Percentiles rank a stretch among this genome's conserved stretches.
phyloP scores from a whole-genome alignment of 2,329 filamentous ascomycete species.

The Didymellaceae sp. region DNA sequence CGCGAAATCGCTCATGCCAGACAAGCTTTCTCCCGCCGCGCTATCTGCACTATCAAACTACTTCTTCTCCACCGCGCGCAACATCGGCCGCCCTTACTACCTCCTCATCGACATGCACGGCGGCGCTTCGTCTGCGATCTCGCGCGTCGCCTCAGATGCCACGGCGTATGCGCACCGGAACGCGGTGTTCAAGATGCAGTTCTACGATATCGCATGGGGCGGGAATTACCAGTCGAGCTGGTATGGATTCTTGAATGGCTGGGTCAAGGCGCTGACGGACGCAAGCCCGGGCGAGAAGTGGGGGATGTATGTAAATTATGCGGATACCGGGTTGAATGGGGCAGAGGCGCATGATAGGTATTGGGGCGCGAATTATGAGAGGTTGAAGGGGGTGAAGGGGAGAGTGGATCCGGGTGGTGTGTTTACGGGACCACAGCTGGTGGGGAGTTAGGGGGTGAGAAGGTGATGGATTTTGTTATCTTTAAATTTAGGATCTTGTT shows the following conservation, averaged over 20 bases:
- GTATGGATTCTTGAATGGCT: background rate
- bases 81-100: background rate
- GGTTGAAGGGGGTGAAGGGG: background rate
- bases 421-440: background rate
- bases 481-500: too few relatives aligned
- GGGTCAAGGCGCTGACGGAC: background rate
- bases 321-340: background rate
- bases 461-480: too few relatives aligned
- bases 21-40: background rate
- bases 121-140: background rate
- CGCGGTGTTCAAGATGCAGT: background rate
- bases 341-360: background rate
- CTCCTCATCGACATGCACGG: background rate
- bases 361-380: background rate
- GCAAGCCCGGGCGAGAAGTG: background rate
- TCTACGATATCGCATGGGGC: background rate
- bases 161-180: background rate
- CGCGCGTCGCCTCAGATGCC: background rate
- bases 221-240: background rate
- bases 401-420: background rate
- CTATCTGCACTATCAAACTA: background rate
- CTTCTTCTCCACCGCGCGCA: background rate
- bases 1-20: background rate
- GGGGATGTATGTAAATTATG: background rate
- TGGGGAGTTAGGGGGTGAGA: too few relatives aligned